Base-by-base conservation (phyloP, 139 green algal species). In the Closterium sp. region DNA sequence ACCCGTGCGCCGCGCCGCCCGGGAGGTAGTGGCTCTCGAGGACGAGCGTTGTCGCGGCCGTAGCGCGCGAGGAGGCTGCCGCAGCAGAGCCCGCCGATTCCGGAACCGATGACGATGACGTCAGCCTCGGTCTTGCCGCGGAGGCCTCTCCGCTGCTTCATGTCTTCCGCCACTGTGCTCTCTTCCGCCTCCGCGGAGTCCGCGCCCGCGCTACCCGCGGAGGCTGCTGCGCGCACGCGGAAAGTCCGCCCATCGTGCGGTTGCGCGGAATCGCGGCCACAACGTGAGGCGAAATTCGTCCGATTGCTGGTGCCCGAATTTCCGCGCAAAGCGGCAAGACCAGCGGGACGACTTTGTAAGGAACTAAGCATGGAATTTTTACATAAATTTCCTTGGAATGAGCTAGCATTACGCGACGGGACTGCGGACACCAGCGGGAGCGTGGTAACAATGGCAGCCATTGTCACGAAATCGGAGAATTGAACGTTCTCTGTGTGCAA, bases 1-100 rank as follows among this genome's bases (percentile, higher is more conserved):
- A 98, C 0, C 93, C 96, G 91, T 99, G 97, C 0, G 97, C 97
- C 27, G 96, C 96, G 50, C 97, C 96, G 88, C 97, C 97, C n/a
- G 97, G 29, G 19, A 94, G 92, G 31, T 30, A 50, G 62, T 93
- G 90, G 84, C 85, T 91, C 50, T 94, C 90, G n/a, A 88, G 29
- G 19, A 94, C 84, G 0, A 94, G 28, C 73, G 94, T 91, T 91
- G 38, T 90, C 86, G 73, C n/a, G 11, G 24, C 94, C 94, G 70
- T 96, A 96, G 24, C 70, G 31, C 22, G 94, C 94, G 1, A 96
- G 87, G 38, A 96, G 38, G 5, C 88, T 92, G 22, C 50, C 94
- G 85, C 91, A 95, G 31, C 92, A 95, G 4, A 96, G 94, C 21
- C 95, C 95, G 70, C 95, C 95, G 38, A 96, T 94, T 27, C 95